Evolutionary conservation across 2,329 filamentous ascomycete genomes (phyloP), one percentile per base, ranked within the genome.

Genomic region (Penicillium griseofulvum): DNA sequence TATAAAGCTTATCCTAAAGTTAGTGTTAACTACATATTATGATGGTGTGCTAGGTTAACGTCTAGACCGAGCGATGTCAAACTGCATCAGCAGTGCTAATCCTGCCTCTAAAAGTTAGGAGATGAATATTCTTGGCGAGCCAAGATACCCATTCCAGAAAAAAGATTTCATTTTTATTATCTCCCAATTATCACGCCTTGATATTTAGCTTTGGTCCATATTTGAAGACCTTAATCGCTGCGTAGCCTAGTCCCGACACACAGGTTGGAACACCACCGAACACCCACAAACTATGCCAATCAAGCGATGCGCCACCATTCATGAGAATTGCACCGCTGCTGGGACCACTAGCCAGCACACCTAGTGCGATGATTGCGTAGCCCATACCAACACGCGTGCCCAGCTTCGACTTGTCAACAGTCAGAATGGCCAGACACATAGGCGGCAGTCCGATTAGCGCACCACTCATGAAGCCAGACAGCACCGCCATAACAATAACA

Each of bases 391-490:
- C 68, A 11, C 72, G 63, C 2, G 67, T 73, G 1, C 74, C 74
- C 17, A 76, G 62, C 47, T 66, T 70, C 7, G 65, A 59, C 52
- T 69, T 72, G 52, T 76, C 67, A n/a, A 61, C 52, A 0, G 74
- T 74, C 8, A 76, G 60, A 0, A 56, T 62, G 5, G 68, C 68
- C 36, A 76, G 65, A 26, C 70, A 66, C 4, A 71, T 63, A 1
- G 71, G 71, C 1, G 73, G 73, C 16, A 77, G 59, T 0, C 68
- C 69, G 48, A 76, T 69, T 52, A 76, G 65, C 34, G 70, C 70
- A 36, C 74, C 74, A 19, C 64, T 68, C 57, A 75, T 74, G 64
- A 76, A 73, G 6, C 74, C 74, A 39, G 68, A 71, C 29, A 76
- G 57, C 1, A 74, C 38, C 1, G 68, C 62, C 17, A 67, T 59